Conservation (phyloP, 2,329 filamentous ascomycete genomes). For the Raffaelea albimanens region DNA sequence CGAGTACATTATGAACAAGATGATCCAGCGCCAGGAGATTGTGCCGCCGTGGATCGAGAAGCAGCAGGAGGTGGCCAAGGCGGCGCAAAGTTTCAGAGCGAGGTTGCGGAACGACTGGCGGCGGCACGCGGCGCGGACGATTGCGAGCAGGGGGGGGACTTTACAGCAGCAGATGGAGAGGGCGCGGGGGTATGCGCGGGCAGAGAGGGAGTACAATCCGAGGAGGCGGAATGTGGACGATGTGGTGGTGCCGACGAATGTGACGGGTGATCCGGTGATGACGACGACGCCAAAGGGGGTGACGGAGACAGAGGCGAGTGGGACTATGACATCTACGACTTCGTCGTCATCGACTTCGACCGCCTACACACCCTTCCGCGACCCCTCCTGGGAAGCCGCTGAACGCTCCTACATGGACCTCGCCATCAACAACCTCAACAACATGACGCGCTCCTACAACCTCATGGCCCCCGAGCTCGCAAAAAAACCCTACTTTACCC, state of each 20-base stretch:
- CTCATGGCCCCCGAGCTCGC: conserved; percentile 87
- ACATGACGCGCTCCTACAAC: conserved; percentile 79
- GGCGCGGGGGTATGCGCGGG: conserved; percentile 65
- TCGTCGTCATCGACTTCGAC: conserved; percentile 1
- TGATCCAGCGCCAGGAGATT: conserved; percentile 92
- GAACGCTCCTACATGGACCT: conserved; percentile 69
- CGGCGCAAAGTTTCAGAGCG: conserved; percentile 59
- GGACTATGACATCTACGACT: no score
- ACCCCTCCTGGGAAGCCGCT: conserved; percentile 62
- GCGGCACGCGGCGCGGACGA: conserved; percentile 68
- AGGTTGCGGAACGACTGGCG: conserved; percentile 77
- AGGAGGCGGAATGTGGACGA: conserved; percentile 34
- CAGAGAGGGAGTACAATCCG: conserved; percentile 61
- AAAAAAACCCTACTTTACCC: conserved; percentile 82
- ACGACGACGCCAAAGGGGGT: conserved; percentile 30
- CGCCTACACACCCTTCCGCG: conserved; percentile 57
- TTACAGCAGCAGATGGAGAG: conserved; percentile 62
- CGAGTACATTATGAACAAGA: conserved; percentile 97
- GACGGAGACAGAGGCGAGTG: conserved; percentile 1
- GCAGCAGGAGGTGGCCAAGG: conserved; percentile 75
- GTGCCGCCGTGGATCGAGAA: conserved; percentile 98
- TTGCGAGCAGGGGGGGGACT: conserved; percentile 67
- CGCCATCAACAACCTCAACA: conserved; percentile 69
- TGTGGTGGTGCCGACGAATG: conserved; percentile 34
- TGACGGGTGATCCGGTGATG: conserved; percentile 40